Evolutionary conservation across 306 rosid species (phyloP), one percentile per base, ranked within the genome.

Genomic region (Senna tora): DNA sequence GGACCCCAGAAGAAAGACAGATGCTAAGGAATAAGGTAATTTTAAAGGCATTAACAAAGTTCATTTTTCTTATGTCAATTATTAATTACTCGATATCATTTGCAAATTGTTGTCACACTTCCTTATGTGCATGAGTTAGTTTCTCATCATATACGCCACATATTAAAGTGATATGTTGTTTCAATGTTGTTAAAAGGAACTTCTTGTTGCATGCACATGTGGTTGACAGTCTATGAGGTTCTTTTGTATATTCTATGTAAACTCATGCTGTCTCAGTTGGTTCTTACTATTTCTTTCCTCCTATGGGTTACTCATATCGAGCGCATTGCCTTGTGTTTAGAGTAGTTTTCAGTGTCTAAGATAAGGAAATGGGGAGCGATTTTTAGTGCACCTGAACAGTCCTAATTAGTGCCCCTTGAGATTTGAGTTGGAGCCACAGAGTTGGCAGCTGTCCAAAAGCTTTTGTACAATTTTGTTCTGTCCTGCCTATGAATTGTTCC

Each of bases 21-120:
- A 91, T 89, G 96, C 76, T 95, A 66, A 85, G 99, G 86, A 85
- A 88, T 83, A 87, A 91, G 99, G 99, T 95, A 84, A 52, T 11
- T 47, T 61, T 21, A 36, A 61, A 19, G 30, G 0, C 22, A 17
- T 36, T 17, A 38, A 67, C 71, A 84, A 52, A 43, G 42, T 51
- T 75, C 65, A 19, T 66, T 65, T 51, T 17, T 65, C 39, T 71
- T 38, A 28, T 46, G 19, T 71, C 73, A 65, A 51, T 62, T 47
- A 47, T 47, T 5, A n/a, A 47, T 47, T 47, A 5, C 49, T 43
- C 4, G 13, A 43, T 15, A 47, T 47, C 21, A 47, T 4, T 47
- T n/a, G 53, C 7, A 47, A 47, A n/a, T 47, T 17, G 53, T 47
- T 15, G 53, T 14, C 20, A 25, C 30, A 25, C 30, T 25, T 25